A percentile compares a stretch with the other conserved stretches of the same genome.
phyloP scores from a whole-genome alignment of 352 stramenopile genomes.

The Lagenidium giganteum region DNA sequence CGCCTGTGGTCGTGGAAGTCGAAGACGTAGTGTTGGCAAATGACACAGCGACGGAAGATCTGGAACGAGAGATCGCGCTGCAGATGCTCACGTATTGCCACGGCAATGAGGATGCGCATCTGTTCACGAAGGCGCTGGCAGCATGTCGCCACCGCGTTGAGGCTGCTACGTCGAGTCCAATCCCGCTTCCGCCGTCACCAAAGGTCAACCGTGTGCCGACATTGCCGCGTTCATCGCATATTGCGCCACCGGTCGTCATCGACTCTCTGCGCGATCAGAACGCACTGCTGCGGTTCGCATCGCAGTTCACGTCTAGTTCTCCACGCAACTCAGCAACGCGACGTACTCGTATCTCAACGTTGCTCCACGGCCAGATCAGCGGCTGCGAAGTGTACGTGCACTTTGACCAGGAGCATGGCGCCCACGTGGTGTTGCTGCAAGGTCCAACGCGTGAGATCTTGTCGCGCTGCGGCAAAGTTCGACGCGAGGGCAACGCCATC shows the following conservation, averaged over 20 bases:
- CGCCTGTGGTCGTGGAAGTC: constrained; percentile 35
- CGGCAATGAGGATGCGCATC: constrained; percentile 16
- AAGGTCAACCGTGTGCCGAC: constrained; percentile 10
- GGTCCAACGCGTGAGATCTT: constrained; percentile 27
- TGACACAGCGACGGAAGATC: constrained; percentile 30
- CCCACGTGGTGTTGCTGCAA: constrained; percentile 27
- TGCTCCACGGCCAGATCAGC: constrained; percentile 22
- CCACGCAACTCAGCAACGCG: no score
- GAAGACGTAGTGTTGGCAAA: constrained; percentile 38
- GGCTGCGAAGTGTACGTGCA: constrained; percentile 32
- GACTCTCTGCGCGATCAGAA: constrained; percentile 23
- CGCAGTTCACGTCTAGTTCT: constrained; percentile 17
- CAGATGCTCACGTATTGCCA: constrained; percentile 31
- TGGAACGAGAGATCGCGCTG: constrained; percentile 39
- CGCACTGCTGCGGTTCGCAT: constrained; percentile 23
- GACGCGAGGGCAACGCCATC: constrained; percentile 3
- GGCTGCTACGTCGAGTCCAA: no score
- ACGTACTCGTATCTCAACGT: constrained; percentile 21
- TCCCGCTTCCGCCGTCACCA: neutral
- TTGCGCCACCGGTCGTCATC: constrained; percentile 20
- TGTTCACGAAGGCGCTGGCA: constrained; percentile 24
- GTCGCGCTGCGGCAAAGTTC: constrained; percentile 25
- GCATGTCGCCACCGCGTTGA: constrained; percentile 22
- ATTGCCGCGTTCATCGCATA: constrained; percentile 17
- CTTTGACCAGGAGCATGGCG: constrained; percentile 26